These are phyloP conservation scores for Ceratocystis smalleyi DNA, from an alignment of 2,329 filamentous ascomycete species.

Conservation along the genomic window DNA sequence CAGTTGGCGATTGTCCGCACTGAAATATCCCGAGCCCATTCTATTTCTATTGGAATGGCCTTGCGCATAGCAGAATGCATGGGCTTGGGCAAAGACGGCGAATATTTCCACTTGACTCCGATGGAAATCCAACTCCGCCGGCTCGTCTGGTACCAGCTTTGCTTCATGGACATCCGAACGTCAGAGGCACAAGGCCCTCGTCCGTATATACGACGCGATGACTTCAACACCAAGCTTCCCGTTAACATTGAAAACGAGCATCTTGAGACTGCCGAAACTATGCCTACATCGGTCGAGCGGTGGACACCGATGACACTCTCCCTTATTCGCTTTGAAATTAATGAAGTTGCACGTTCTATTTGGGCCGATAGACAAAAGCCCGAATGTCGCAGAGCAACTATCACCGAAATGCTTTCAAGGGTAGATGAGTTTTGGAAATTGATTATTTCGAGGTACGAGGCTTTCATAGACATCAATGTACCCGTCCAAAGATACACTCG, in stretches of 20 bases:
- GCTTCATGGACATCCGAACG: slow-evolving; percentile 59
- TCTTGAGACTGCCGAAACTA: slow-evolving; percentile 37
- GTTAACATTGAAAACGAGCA: slow-evolving; percentile 51
- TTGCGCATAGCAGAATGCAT: slow-evolving; percentile 64
- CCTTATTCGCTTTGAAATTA: slow-evolving; percentile 55
- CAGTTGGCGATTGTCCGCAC: slow-evolving; percentile 56
- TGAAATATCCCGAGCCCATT: slow-evolving; percentile 59
- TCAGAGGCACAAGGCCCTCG: slow-evolving; percentile 60
- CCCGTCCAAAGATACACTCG: slow-evolving; percentile 49
- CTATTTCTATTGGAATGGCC: slow-evolving; percentile 54
- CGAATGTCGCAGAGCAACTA: slow-evolving; percentile 42
- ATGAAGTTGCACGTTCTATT: slow-evolving; percentile 54
- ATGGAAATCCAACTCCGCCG: slow-evolving; percentile 57
- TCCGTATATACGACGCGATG: slow-evolving; percentile 54
- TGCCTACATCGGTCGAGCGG: slow-evolving; percentile 21
- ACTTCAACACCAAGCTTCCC: slow-evolving; percentile 60
- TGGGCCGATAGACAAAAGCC: slow-evolving; percentile 55
- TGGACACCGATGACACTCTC: slow-evolving; percentile 56
- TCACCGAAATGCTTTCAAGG: slow-evolving; percentile 50
- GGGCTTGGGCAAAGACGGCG: slow-evolving; percentile 57
- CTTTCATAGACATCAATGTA: slow-evolving; percentile 41
- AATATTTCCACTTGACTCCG: slow-evolving; percentile 47
- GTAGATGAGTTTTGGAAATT: slow-evolving; percentile 51
- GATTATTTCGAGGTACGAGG: slow-evolving; percentile 50
- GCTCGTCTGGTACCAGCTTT: slow-evolving; percentile 63